phyloP scores from a whole-genome alignment of 2,329 filamentous ascomycete genomes.

The Fusarium domesticum region DNA sequence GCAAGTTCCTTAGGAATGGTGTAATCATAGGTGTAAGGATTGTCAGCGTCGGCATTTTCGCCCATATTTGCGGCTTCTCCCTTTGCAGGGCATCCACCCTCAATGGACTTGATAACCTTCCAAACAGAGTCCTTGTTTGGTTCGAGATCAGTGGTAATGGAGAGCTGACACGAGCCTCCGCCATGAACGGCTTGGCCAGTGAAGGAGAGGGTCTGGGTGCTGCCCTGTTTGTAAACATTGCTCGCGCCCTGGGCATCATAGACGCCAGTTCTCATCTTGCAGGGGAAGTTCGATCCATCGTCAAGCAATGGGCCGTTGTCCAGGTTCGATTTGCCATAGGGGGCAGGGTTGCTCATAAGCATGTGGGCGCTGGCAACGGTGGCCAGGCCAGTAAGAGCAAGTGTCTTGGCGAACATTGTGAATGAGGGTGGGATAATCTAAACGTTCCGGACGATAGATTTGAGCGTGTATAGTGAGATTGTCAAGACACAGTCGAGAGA shows the following conservation, averaged over 20 bases:
- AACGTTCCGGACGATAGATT: slow-evolving; percentile 35
- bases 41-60: slow-evolving; percentile 40
- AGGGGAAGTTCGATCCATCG: slow-evolving; percentile 72
- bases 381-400: slow-evolving; percentile 55
- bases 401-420: slow-evolving; percentile 52
- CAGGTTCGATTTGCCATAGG: slow-evolving; percentile 46
- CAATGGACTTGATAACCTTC: slow-evolving; percentile 86
- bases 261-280: slow-evolving; percentile 59
- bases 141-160: slow-evolving; percentile 72
- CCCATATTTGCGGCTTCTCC: slow-evolving; percentile 57
- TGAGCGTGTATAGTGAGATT: slow-evolving; percentile 21
- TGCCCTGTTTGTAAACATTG: slow-evolving; percentile 56
- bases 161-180: slow-evolving; percentile 89
- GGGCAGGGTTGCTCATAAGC: slow-evolving; percentile 64
- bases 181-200: slow-evolving; percentile 75
- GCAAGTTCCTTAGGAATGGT: slow-evolving; percentile 68
- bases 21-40: slow-evolving; percentile 63
- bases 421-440: slow-evolving; percentile 25
- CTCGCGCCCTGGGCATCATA: slow-evolving; percentile 45
- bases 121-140: slow-evolving; percentile 67
- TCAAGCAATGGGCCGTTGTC: slow-evolving; percentile 63
- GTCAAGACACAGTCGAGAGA: slow-evolving; percentile 30
- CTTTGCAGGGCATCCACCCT: slow-evolving; percentile 76
- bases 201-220: slow-evolving; percentile 55
- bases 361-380: slow-evolving; percentile 70